Evolutionary conservation across 345 rosid genomes (phyloP).

Genomic region (Gossypium herbaceum): DNA sequence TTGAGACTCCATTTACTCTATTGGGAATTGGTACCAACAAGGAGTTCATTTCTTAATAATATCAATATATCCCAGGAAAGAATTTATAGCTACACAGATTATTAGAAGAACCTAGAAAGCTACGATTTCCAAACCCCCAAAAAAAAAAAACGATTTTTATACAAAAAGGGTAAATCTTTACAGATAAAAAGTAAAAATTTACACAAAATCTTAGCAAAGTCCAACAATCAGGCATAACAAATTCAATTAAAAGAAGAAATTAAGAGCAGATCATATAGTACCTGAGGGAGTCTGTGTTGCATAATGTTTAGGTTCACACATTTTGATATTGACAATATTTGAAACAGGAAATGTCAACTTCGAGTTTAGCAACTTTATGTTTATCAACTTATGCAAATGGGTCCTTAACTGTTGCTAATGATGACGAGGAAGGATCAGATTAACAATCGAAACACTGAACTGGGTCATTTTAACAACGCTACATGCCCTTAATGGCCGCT

Average conservation of each 20-base stretch:
- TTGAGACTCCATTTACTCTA: not conserved
- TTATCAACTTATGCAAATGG: not conserved
- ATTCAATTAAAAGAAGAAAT: not conserved
- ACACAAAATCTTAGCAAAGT: not conserved
- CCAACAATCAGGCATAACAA: not conserved
- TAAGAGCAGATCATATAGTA: not conserved
- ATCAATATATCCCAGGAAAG: not conserved
- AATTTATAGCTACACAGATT: not conserved
- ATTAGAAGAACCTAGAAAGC: not conserved
- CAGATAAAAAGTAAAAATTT: not conserved
- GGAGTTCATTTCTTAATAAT: not conserved
- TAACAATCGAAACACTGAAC: not conserved
- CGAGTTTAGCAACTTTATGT: not conserved
- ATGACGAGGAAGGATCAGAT: slow-evolving; percentile 2
- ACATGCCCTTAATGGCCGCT: not conserved
- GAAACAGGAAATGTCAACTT: not conserved
- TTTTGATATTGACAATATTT: not conserved
- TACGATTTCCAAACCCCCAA: not conserved
- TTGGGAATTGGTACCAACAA: not conserved
- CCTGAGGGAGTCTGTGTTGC: slow-evolving; percentile 6
- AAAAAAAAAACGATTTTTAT: not conserved
- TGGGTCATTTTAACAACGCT: not conserved
- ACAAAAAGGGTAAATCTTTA: not conserved
- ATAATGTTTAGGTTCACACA: slow-evolving; percentile 11
- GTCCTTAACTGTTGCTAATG: not conserved